Evolutionary conservation across 2,329 filamentous ascomycete species (phyloP), one percentile per base, ranked within the genome.

Genomic region (Colletotrichum tanaceti): DNA sequence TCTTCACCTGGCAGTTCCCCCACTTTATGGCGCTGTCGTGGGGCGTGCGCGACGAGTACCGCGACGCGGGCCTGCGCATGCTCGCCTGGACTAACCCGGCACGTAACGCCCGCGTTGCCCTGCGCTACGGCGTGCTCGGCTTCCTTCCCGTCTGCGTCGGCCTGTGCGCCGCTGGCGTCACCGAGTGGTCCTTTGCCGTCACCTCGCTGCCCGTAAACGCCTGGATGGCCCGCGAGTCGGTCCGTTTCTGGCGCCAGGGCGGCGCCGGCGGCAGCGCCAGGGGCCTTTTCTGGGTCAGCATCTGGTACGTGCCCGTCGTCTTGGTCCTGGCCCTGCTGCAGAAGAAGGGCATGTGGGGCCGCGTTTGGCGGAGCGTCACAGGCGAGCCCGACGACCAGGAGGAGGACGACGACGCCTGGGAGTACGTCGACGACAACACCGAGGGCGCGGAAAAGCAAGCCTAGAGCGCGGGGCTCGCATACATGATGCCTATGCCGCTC

Each of bases 1-100:
- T 99, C 5, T 97, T 97, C 73, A 91, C 94, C 14, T 99, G 96
- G 96, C 95, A 99, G 77, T 98, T 99, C 76, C 94, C 96, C 3
- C 96, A 99, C 81, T 99, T 99, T 83, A 98, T 98, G 86, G 91
- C 94, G 1, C 85, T 99, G 24, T 94, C 92, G 54, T 97, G 95
- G 88, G 85, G 88, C 4, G 97, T 98, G 70, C 87, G 93, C 20
- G 90, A 97, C 10, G 96, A 99, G 78, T 99, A 99, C 84, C 91
- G 90, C 72, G 84, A 82, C 13, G 89, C 87, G 0, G 89, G 89
- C 10, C 85, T 91, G 75, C 84, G 85, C 71, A 91, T 91, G 96
- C 85, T 98, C 3, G 89, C 87, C 55, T 98, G 94, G 90, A 90
- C 91, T 6, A 95, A 98, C 77, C 93, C 94, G 0, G 89, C 90